Percentiles rank a stretch among this genome's conserved stretches.
Conservation (phyloP, 2,329 filamentous ascomycete genomes). For the Fusarium secorum region DNA sequence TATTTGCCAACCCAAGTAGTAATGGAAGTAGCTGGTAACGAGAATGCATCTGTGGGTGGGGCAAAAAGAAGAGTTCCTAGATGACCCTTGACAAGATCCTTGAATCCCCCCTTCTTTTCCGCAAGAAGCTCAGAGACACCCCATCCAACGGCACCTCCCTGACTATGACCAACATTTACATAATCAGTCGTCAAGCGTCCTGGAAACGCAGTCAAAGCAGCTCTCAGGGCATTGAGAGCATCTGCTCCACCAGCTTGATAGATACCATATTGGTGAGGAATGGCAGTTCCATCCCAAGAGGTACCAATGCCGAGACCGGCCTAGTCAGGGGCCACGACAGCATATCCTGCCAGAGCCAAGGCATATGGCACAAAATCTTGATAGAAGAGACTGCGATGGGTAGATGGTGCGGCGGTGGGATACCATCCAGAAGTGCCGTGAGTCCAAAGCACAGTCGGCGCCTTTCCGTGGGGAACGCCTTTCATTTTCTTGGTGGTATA, state of each 20-base stretch:
- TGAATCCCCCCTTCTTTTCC: neutral
- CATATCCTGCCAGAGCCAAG: neutral
- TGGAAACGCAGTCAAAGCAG: neutral
- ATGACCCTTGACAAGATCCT: neutral
- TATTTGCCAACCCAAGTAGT: neutral
- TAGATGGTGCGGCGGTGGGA: neutral
- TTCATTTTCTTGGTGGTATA: neutral
- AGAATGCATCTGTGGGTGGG: neutral
- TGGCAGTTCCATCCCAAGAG: neutral
- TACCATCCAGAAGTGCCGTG: neutral
- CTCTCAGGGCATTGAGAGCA: neutral
- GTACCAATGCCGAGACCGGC: constrained; percentile 6
- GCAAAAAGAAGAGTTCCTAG: neutral
- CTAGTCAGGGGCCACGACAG: constrained; percentile 23
- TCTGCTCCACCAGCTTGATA: neutral
- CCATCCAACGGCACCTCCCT: neutral
- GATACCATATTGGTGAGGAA: neutral
- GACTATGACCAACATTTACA: neutral
- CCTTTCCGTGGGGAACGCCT: neutral
- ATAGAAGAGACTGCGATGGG: neutral
- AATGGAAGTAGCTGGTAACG: neutral
- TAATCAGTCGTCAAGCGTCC: neutral
- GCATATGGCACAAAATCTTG: constrained; percentile 6
- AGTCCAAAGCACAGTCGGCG: neutral
- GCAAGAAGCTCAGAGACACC: neutral